Base-by-base conservation (phyloP, 257 asterid species). In the Scutellaria barbata region DNA sequence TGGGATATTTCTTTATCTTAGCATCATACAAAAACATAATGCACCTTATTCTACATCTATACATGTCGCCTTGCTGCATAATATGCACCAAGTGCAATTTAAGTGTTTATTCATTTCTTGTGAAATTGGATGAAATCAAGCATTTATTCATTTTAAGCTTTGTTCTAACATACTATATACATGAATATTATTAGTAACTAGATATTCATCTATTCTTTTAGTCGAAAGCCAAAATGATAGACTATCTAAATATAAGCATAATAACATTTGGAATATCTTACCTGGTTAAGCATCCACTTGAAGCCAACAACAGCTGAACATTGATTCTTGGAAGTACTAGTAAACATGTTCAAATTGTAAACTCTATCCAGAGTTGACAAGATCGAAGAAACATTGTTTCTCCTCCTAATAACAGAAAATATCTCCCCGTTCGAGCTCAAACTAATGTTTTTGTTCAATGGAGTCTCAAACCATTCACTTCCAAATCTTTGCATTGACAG, bases 281-380 rank as follows among this genome's bases (percentile, higher is more conserved):
- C 98, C 97, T 93, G 98, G 68, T 93, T 93, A 57, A 90, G 91
- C 98, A 93, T 93, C 98, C 98, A 93, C 83, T 93, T 89, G 82
- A 93, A 88, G 77, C 98, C 98, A 43, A 93, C 88, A 5, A 96
- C 94, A 62, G 95, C 96, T 0, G 96, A 89, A 78, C 98, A 93
- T 66, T 90, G 82, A 72, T 90, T 89, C 86, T 93, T 93, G 47
- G 98, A 87, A 64, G 98, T 97, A 73, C 97, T 93, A 4, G 96
- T 86, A 53, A 81, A 71, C 82, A 72, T 78, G 71, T 93, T 97
- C 81, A 93, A 85, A 81, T 85, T 93, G 84, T 91, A 94, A 76
- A 94, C 95, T 68, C 78, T 80, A 65, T 94, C 90, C 57, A 94
- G 76, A 42, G 95, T 89, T 33, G 67, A 65, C 42, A 78, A 47